Conservation (phyloP, 2,329 filamentous ascomycete genomes). For the Diplocarpon mali region DNA sequence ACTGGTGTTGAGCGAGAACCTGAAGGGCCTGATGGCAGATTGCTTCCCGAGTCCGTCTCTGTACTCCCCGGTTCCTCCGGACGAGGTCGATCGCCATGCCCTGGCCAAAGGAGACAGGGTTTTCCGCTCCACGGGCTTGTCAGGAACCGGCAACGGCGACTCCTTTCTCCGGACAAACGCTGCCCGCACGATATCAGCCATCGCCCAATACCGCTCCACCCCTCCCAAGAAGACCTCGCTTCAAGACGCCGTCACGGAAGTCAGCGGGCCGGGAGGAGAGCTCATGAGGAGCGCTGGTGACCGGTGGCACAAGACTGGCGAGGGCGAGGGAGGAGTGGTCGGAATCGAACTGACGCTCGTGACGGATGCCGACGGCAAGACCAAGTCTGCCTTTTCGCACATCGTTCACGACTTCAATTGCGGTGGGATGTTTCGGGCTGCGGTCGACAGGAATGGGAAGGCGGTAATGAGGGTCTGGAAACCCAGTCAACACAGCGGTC, state of each 20-base stretch:
- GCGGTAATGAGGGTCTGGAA: constrained; percentile 47
- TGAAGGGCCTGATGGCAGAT: constrained; percentile 43
- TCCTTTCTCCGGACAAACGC: constrained; percentile 68
- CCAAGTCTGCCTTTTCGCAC: constrained; percentile 33
- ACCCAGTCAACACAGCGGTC: constrained; percentile 20
- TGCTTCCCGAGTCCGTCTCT: constrained; percentile 43
- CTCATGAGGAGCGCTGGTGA: constrained; percentile 63
- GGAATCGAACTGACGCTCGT: constrained; percentile 55
- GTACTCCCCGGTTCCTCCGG: constrained; percentile 14
- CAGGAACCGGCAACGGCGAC: constrained; percentile 81
- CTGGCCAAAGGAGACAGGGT: constrained; percentile 16
- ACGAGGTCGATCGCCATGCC: constrained; percentile 26
- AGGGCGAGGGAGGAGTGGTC: constrained; percentile 79
- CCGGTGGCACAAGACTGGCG: constrained; percentile 61
- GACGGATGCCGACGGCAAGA: constrained; percentile 32
- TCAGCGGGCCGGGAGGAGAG: constrained; percentile 62
- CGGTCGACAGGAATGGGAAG: constrained; percentile 51
- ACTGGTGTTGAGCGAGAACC: constrained; percentile 32
- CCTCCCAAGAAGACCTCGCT: constrained; percentile 31
- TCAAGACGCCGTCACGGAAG: constrained; percentile 45
- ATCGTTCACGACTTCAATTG: constrained; percentile 76
- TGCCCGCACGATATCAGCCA: constrained; percentile 59
- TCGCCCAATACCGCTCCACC: constrained; percentile 48
- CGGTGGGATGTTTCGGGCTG: constrained; percentile 78
- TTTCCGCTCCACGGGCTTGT: constrained; percentile 42